These are phyloP conservation scores for Blumeria hordei DNA, from an alignment of 2,329 filamentous ascomycete genomes.

Conservation along the genomic window DNA sequence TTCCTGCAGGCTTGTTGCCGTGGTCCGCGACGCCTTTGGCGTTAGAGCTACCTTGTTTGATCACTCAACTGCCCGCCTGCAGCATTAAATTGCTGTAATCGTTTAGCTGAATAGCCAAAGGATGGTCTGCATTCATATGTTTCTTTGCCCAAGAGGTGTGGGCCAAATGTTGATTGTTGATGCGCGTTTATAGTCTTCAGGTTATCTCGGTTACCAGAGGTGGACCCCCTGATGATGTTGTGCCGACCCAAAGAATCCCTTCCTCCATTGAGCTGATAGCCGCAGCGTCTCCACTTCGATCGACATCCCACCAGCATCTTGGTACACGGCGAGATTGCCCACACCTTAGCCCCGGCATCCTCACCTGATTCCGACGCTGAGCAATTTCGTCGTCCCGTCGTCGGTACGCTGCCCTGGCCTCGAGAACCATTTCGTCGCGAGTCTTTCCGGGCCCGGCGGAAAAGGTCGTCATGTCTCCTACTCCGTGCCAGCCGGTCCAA, in stretches of 20 bases:
- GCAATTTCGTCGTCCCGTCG: slow-evolving; percentile 24
- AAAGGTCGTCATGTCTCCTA: slow-evolving; percentile 13
- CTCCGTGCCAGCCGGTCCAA: slow-evolving; percentile 10
- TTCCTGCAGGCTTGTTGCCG: too few species aligned
- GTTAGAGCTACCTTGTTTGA: too few species aligned
- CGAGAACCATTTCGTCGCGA: slow-evolving; percentile 27
- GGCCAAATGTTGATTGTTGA: too few species aligned
- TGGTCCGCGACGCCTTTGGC: too few species aligned
- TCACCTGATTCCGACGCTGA: slow-evolving; percentile 14
- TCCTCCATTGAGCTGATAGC: not conserved
- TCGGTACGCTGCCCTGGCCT: slow-evolving; percentile 23
- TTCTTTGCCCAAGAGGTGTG: too few species aligned
- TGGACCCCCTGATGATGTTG: too few species aligned
- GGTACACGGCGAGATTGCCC: slow-evolving; percentile 1
- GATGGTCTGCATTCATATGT: too few species aligned
- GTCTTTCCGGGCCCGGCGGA: slow-evolving; percentile 20
- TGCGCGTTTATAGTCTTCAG: too few species aligned
- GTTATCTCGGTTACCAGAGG: too few species aligned
- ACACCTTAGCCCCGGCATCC: slow-evolving; percentile 5
- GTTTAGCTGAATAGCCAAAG: too few species aligned
- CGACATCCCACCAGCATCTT: slow-evolving; percentile 15
- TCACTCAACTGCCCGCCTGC: too few species aligned
- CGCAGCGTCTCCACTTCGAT: not conserved
- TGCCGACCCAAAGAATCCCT: not conserved
- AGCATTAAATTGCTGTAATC: too few species aligned